phyloP scores from a whole-genome alignment of 495 filamentous ascomycete genomes.

The Annulohypoxylon maeteangense region DNA sequence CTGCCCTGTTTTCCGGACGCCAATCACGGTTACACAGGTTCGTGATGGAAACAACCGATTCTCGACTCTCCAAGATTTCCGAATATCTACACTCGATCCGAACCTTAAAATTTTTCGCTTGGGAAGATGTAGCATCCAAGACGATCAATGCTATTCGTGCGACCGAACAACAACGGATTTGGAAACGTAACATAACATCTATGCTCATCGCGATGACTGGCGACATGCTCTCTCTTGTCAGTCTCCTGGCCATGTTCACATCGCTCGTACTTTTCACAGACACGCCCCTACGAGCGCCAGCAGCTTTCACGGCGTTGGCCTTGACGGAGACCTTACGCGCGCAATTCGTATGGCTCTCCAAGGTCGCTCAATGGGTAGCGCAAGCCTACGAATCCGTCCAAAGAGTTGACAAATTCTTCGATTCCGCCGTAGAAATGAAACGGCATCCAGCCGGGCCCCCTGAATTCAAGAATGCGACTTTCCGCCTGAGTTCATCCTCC shows the following conservation, averaged over 20 bases:
- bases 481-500: conserved; percentile 52
- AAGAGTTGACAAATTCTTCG: conserved; percentile 85
- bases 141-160: conserved; percentile 77
- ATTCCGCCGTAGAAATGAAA: conserved; percentile 84
- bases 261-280: conserved; percentile 81
- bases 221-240: conserved; percentile 83
- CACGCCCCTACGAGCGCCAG: conserved; percentile 77
- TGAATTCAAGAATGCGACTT: conserved; percentile 58
- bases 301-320: conserved; percentile 85
- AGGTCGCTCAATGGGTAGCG: conserved; percentile 89
- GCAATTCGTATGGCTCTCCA: conserved; percentile 83
- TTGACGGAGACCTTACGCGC: conserved; percentile 82
- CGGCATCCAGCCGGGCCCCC: conserved; percentile 72
- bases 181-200: conserved; percentile 80
- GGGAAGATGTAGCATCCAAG: conserved; percentile 53
- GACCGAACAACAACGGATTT: conserved; percentile 73
- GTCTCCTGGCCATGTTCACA: conserved; percentile 83
- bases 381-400: conserved; percentile 86
- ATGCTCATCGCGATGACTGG: conserved; percentile 81
- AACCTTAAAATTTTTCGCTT: conserved; percentile 52
- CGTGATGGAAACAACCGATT: conserved; percentile 49
- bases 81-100: conserved; percentile 50
- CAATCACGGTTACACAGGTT: conserved; percentile 46
- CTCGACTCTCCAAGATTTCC: conserved; percentile 47
- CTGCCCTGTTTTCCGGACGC: conserved; percentile 43